Conservation (phyloP, 106 monocot species). For the Phalaenopsis aphrodite region DNA sequence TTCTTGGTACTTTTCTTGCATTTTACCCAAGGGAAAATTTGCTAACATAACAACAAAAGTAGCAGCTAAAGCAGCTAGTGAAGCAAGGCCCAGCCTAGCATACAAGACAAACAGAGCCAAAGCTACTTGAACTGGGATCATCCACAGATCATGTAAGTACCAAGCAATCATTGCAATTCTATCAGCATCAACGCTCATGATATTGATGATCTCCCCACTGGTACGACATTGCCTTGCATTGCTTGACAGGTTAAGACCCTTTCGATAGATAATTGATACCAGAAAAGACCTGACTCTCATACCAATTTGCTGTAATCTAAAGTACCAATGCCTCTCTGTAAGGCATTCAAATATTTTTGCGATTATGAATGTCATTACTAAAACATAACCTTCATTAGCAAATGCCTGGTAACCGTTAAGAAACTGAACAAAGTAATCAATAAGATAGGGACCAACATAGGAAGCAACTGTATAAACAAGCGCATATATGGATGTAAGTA, state of each 20-base stretch:
- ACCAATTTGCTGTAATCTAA: constrained; percentile 57
- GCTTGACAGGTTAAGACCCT: constrained; percentile 65
- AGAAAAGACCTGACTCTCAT: constrained; percentile 45
- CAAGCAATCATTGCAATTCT: constrained; percentile 56
- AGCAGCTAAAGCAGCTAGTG: constrained; percentile 64
- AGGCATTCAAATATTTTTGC: constrained; percentile 77
- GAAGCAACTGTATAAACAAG: constrained; percentile 40
- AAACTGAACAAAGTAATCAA: constrained; percentile 69
- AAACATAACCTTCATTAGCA: constrained; percentile 45
- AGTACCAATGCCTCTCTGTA: constrained; percentile 67
- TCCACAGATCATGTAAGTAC: constrained; percentile 86
- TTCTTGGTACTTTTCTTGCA: constrained; percentile 69
- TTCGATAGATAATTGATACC: constrained; percentile 67
- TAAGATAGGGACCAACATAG: constrained; percentile 86
- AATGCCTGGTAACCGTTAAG: constrained; percentile 44
- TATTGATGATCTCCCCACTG: constrained; percentile 77
- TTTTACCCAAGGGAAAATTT: constrained; percentile 55
- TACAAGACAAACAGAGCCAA: constrained; percentile 66
- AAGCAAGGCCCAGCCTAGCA: constrained; percentile 57
- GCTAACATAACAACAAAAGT: constrained; percentile 54
- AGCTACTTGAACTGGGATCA: constrained; percentile 66
- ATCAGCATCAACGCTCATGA: constrained; percentile 83
- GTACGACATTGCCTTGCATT: constrained; percentile 53
- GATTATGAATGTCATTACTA: constrained; percentile 56
- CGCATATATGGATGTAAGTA: constrained; percentile 44